Evolutionary conservation across 345 rosid species (phyloP).

Genomic region (Ceriops zippeliana): DNA sequence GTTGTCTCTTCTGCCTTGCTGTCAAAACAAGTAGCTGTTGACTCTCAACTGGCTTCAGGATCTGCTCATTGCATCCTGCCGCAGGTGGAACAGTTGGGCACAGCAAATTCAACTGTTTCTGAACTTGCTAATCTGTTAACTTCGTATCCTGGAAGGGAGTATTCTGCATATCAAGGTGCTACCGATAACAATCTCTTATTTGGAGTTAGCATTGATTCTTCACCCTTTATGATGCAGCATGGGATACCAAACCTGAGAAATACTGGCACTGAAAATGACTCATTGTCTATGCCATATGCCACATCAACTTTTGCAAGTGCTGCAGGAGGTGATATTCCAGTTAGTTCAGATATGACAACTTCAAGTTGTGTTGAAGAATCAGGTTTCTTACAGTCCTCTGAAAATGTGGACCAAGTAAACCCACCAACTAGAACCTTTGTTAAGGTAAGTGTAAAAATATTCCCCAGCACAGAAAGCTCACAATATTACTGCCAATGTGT

Average conservation of each 20-base stretch:
- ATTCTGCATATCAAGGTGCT: slow-evolving; percentile 32
- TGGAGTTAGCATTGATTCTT: slow-evolving; percentile 45
- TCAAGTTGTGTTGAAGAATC: slow-evolving; percentile 53
- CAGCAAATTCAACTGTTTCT: slow-evolving; percentile 30
- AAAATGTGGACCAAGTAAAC: slow-evolving; percentile 45
- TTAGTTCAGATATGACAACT: slow-evolving; percentile 42
- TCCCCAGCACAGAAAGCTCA: too few relatives aligned
- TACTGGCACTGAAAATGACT: slow-evolving; percentile 33
- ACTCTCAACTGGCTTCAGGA: slow-evolving; percentile 26
- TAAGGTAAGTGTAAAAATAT: slow-evolving; percentile 28
- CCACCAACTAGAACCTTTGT: slow-evolving; percentile 45
- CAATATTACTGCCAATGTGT: too few relatives aligned
- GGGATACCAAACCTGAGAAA: slow-evolving; percentile 38
- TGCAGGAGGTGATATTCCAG: slow-evolving; percentile 36
- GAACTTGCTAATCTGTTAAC: slow-evolving; percentile 35
- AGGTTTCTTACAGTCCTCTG: slow-evolving; percentile 51
- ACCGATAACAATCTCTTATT: slow-evolving; percentile 40
- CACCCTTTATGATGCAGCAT: slow-evolving; percentile 43
- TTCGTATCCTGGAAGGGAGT: slow-evolving; percentile 48
- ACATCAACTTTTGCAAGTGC: slow-evolving; percentile 33
- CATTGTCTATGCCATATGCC: slow-evolving; percentile 34
- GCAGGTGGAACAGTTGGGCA: slow-evolving; percentile 38
- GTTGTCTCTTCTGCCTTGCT: slow-evolving; percentile 22
- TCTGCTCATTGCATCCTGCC: slow-evolving; percentile 28
- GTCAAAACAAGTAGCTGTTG: slow-evolving; percentile 30